These are phyloP conservation scores for Barnettozyma hawaiiensis DNA, from an alignment of 1,139 yeast genomes.

Conservation along the genomic window DNA sequence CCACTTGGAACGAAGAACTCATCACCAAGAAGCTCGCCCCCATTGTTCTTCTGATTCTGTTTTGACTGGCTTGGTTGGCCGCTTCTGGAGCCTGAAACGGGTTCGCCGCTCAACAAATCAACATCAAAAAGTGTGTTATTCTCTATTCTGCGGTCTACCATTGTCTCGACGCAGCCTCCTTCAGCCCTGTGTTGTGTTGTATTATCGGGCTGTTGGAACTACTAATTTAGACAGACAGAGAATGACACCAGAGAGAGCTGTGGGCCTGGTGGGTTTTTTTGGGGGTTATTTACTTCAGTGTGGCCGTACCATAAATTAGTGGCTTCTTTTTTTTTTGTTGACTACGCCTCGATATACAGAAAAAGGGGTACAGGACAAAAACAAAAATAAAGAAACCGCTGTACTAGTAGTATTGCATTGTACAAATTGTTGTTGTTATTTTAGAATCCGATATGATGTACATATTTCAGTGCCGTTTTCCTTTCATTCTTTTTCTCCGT, in stretches of 20 bases:
- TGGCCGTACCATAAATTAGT: neutral
- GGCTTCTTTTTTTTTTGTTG: no score
- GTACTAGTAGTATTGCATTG: no score
- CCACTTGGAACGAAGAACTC: constrained; percentile 12
- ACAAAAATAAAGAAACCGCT: no score
- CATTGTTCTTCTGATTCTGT: neutral
- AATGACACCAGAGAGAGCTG: no score
- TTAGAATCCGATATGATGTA: neutral
- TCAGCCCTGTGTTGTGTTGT: neutral
- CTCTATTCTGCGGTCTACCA: neutral
- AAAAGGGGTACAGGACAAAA: no score
- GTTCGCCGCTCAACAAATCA: constrained; percentile 23
- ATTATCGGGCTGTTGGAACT: no score
- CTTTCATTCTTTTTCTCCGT: no score
- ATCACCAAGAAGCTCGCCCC: constrained; percentile 15
- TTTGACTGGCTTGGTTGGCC: neutral
- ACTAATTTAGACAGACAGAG: no score
- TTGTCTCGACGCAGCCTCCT: neutral
- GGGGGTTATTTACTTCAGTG: no score
- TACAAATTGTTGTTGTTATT: no score
- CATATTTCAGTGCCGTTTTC: no score
- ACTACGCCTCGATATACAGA: neutral
- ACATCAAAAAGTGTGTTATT: constrained; percentile 28
- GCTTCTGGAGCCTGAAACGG: neutral
- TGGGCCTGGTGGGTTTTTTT: no score